Percentiles rank a stretch among this genome's conserved stretches.
Conservation (phyloP, 345 rosid species). For the Crucihimalaya himalaica region DNA sequence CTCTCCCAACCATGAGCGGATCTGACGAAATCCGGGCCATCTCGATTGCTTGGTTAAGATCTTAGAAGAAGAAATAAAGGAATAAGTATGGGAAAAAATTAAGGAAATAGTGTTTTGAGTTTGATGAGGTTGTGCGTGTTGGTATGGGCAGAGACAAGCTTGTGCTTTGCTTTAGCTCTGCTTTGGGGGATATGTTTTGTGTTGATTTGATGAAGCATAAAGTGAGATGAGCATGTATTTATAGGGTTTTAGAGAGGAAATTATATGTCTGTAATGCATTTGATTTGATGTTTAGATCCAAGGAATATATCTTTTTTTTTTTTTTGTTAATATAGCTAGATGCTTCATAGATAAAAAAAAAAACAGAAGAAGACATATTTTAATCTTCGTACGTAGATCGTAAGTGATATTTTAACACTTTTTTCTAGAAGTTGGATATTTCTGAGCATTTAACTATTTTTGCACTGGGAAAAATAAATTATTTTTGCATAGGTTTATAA, state of each 20-base stretch:
- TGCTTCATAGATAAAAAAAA: not conserved
- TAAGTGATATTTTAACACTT: not conserved
- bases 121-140: constrained; percentile 20
- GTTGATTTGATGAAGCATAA: constrained; percentile 39
- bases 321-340: constrained; percentile 2
- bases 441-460: not conserved
- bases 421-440: too few species aligned
- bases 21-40: constrained; percentile 61
- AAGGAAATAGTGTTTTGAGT: not conserved
- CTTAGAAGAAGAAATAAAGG: constrained; percentile 13
- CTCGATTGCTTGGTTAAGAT: constrained; percentile 10
- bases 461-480: not conserved
- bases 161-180: constrained; percentile 25
- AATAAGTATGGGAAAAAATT: not conserved
- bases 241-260: constrained; percentile 20
- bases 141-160: constrained; percentile 33
- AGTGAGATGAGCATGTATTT: constrained; percentile 35
- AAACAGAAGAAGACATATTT: not conserved
- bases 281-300: constrained; percentile 40
- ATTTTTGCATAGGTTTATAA: not conserved
- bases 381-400: not conserved
- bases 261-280: constrained; percentile 6
- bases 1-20: constrained; percentile 87
- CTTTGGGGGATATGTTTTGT: constrained; percentile 15
- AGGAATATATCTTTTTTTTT: not conserved